Conservation (phyloP, 2,329 filamentous ascomycete genomes). For the Trichophyton rubrum region DNA sequence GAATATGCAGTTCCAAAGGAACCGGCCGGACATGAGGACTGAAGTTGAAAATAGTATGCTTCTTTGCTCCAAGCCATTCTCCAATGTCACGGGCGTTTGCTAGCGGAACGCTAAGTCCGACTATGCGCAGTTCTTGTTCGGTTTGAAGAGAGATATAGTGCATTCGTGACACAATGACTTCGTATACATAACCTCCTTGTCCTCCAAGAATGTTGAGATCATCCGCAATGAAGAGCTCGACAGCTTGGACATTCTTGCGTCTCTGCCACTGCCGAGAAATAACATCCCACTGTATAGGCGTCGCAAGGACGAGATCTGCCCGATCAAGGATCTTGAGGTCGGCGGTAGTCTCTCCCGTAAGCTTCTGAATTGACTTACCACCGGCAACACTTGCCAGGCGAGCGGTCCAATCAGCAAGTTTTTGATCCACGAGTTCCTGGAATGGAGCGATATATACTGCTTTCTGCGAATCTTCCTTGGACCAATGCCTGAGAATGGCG, state of each 20-base stretch:
- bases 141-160: slow-evolving; percentile 87
- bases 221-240: slow-evolving; percentile 86
- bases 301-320: slow-evolving; percentile 82
- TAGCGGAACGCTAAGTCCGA: slow-evolving; percentile 82
- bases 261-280: slow-evolving; percentile 93
- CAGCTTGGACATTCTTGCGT: slow-evolving; percentile 83
- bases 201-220: slow-evolving; percentile 90
- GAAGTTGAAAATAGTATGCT: slow-evolving; percentile 98
- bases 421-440: slow-evolving; percentile 78
- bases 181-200: slow-evolving; percentile 76
- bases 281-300: slow-evolving; percentile 90
- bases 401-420: slow-evolving; percentile 72
- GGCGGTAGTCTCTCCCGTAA: slow-evolving; percentile 82
- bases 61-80: slow-evolving; percentile 95
- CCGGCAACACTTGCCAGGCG: slow-evolving; percentile 60
- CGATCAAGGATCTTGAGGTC: slow-evolving; percentile 80
- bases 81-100: slow-evolving; percentile 88
- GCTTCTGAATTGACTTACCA: slow-evolving; percentile 81
- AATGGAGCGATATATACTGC: slow-evolving; percentile 92
- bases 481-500: slow-evolving; percentile 79
- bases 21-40: slow-evolving; percentile 81
- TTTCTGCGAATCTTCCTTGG: slow-evolving; percentile 55
- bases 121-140: slow-evolving; percentile 69
- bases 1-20: slow-evolving; percentile 83
- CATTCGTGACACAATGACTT: slow-evolving; percentile 95